Evolutionary conservation across 2,329 filamentous ascomycete species (phyloP).

Genomic region (Ceratocystis eucalypticola): DNA sequence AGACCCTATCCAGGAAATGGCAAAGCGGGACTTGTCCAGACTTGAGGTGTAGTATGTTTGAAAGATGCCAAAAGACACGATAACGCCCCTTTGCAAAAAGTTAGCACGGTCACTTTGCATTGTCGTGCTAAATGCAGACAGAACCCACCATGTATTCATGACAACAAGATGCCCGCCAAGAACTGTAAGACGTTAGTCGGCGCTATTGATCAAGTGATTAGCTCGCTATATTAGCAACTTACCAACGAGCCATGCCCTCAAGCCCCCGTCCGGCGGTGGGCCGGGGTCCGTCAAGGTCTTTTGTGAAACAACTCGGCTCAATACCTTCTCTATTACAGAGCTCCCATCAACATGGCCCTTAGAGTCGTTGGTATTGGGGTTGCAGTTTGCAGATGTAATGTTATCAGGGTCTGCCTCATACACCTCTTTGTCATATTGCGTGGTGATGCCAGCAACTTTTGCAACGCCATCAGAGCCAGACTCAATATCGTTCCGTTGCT

Average conservation of each 20-base stretch:
- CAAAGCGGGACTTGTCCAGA: slow-evolving; percentile 31
- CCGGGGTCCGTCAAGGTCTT: slow-evolving; percentile 29
- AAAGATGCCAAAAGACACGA: slow-evolving; percentile 44
- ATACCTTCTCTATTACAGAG: slow-evolving; percentile 10
- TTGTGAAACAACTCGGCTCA: slow-evolving; percentile 14
- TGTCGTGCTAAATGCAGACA: neutral
- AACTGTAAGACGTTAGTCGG: neutral
- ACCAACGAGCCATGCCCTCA: slow-evolving; percentile 35
- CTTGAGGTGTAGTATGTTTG: slow-evolving; percentile 37
- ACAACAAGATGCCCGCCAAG: slow-evolving; percentile 33
- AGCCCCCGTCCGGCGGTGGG: slow-evolving; percentile 39
- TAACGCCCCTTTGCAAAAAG: slow-evolving; percentile 31
- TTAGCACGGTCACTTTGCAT: neutral
- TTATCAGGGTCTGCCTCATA: neutral
- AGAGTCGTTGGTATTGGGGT: neutral
- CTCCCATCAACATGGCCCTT: neutral
- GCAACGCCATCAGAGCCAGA: slow-evolving; percentile 5
- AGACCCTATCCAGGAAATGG: slow-evolving; percentile 42
- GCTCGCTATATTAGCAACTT: slow-evolving; percentile 20
- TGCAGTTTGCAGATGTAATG: neutral
- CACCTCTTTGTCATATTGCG: slow-evolving; percentile 1
- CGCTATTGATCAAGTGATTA: neutral
- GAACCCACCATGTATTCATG: slow-evolving; percentile 36
- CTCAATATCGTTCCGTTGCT: neutral
- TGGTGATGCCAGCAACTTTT: neutral